Evolutionary conservation across 805 yeast species (phyloP).

Genomic region (Starmerella cellae): DNA sequence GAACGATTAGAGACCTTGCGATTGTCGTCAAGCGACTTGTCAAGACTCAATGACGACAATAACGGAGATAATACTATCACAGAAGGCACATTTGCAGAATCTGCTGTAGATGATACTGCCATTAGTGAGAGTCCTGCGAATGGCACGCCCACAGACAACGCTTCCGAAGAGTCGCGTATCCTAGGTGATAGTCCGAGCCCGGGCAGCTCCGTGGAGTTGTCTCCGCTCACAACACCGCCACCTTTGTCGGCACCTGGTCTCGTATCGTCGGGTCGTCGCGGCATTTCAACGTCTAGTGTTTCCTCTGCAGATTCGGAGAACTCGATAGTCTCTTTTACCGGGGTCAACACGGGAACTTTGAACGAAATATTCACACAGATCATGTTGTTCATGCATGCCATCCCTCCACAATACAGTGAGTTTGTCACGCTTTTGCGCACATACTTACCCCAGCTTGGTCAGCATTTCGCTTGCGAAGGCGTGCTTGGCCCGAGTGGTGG

Average conservation of each 20-base stretch:
- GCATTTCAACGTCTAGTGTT: neutral
- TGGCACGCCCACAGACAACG: neutral
- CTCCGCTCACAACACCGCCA: neutral
- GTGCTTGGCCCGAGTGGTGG: constrained; percentile 42
- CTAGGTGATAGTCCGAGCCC: too few relatives aligned
- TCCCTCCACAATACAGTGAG: constrained; percentile 25
- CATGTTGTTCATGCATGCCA: constrained; percentile 10
- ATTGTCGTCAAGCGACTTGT: neutral
- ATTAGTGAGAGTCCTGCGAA: neutral
- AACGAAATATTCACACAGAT: constrained; percentile 8
- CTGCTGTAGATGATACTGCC: neutral
- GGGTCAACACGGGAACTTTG: constrained; percentile 5
- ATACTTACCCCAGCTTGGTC: constrained; percentile 60
- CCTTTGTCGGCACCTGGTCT: neutral
- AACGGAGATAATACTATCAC: too few relatives aligned
- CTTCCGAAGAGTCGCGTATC: too few relatives aligned
- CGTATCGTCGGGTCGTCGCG: neutral
- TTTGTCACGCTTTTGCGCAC: constrained; percentile 52
- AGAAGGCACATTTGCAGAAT: too few relatives aligned
- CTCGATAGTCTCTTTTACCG: constrained; percentile 3
- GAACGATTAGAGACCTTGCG: too few relatives aligned
- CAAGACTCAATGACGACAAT: too few relatives aligned
- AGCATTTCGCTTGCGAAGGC: constrained; percentile 68
- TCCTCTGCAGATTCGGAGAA: constrained; percentile 1
- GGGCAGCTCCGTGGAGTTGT: too few relatives aligned